A percentile compares a stretch with the other conserved stretches of the same genome.
These are phyloP conservation scores for Sequoiadendron giganteum DNA, from an alignment of 75 land plant species.

Conservation along the genomic window DNA sequence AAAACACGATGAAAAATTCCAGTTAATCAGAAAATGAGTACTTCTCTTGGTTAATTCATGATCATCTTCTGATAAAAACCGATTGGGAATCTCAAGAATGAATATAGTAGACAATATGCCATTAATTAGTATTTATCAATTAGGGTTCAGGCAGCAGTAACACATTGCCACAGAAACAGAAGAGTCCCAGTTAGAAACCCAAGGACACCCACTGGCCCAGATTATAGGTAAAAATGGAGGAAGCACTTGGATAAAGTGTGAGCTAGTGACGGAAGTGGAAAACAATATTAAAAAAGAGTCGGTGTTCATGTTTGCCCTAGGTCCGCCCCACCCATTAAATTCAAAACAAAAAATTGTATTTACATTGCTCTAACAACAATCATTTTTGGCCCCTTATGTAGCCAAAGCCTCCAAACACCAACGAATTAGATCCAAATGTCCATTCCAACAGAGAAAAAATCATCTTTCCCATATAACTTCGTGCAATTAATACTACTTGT, in stretches of 20 bases:
- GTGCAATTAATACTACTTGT: no score
- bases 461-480: no score
- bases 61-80: no score
- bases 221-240: neutral
- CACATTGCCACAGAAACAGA: neutral
- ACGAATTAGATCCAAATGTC: no score
- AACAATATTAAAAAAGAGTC: neutral
- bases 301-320: neutral
- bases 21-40: no score
- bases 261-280: neutral
- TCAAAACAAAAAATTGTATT: neutral
- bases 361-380: neutral
- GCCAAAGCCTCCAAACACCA: neutral
- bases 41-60: no score
- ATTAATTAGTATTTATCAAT: neutral
- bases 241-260: neutral
- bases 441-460: no score
- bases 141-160: neutral
- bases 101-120: neutral
- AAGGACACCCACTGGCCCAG: neutral
- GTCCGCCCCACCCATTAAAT: neutral
- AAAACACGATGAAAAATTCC: neutral
- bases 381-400: no score
- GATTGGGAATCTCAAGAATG: neutral
- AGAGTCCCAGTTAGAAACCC: neutral